phyloP scores from a whole-genome alignment of 2,329 filamentous ascomycete species.

The Dothistroma septosporum region DNA sequence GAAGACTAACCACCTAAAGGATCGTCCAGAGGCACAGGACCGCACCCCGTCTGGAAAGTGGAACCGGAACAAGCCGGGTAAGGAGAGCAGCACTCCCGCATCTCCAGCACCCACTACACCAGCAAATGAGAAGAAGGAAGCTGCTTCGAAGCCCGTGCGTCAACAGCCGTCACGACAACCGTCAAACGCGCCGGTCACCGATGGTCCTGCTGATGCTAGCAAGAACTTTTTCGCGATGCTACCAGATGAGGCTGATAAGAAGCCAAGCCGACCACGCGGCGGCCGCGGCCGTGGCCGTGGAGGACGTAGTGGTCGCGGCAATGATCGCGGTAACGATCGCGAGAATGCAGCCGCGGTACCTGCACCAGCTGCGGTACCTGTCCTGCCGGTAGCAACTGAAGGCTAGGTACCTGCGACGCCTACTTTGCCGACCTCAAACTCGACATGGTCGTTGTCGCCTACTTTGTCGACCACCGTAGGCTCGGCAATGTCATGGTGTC shows the following conservation, averaged over 20 bases:
- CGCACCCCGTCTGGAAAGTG: slow-evolving; percentile 16
- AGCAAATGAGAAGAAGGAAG: background rate
- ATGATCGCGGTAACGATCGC: background rate
- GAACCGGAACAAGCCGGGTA: slow-evolving; percentile 12
- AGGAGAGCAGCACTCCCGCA: slow-evolving; percentile 1
- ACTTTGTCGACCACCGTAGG: too few species aligned
- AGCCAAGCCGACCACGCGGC: background rate
- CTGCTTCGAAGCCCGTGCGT: slow-evolving; percentile 3
- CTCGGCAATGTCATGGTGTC: background rate
- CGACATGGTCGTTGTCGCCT: background rate
- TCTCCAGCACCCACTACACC: background rate
- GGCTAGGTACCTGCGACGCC: background rate
- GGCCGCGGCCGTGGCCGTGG: background rate
- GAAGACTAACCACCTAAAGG: slow-evolving; percentile 7
- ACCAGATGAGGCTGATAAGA: slow-evolving; percentile 1
- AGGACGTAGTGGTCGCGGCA: background rate
- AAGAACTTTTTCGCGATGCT: slow-evolving; percentile 1
- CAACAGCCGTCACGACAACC: slow-evolving; percentile 3
- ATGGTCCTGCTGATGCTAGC: background rate
- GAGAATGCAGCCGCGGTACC: background rate
- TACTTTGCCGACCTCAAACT: background rate
- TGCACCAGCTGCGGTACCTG: background rate
- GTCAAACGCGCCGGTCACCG: slow-evolving; percentile 3
- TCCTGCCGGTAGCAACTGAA: background rate
- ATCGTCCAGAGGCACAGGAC: slow-evolving; percentile 13